Conservation (phyloP, 2,329 filamentous ascomycete species). For the Drechslerella dactyloides region DNA sequence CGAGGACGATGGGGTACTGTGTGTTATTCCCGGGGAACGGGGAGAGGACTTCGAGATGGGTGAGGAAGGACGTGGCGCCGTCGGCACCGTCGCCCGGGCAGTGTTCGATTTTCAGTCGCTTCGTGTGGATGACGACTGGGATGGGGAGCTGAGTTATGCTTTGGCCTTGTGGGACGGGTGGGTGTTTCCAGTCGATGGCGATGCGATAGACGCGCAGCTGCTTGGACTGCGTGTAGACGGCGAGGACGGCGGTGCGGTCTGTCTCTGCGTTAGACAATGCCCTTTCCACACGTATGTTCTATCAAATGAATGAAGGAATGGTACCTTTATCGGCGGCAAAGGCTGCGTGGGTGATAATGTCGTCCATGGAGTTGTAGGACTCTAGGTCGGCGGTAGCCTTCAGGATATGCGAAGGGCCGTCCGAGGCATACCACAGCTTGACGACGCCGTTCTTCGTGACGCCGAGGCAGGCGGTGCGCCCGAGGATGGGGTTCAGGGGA, state of each 20-base stretch:
- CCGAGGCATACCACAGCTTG: conserved; percentile 42
- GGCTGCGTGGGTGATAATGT: conserved; percentile 79
- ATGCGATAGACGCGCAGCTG: conserved; percentile 77
- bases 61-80: conserved; percentile 68
- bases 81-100: conserved; percentile 59
- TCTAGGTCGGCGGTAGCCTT: conserved; percentile 77
- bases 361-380: conserved; percentile 72
- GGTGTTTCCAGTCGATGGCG: conserved; percentile 73
- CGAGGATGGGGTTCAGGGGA: conserved; percentile 53
- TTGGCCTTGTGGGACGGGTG: conserved; percentile 52
- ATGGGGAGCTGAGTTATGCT: conserved; percentile 49
- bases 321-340: conserved; percentile 76
- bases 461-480: conserved; percentile 54
- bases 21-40: conserved; percentile 67
- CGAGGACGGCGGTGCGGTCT: conserved; percentile 52
- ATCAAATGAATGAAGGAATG: conserved; percentile 46
- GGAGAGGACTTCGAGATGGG: conserved; percentile 76
- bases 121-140: conserved; percentile 50
- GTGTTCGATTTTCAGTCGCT: conserved; percentile 53
- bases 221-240: conserved; percentile 63
- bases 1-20: conserved; percentile 68
- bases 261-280: no score
- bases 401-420: conserved; percentile 64
- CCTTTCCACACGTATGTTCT: background rate
- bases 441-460: conserved; percentile 54